Evolutionary conservation across 495 filamentous ascomycete genomes (phyloP), one percentile per base, ranked within the genome.

Genomic region (Annulohypoxylon nitens): DNA sequence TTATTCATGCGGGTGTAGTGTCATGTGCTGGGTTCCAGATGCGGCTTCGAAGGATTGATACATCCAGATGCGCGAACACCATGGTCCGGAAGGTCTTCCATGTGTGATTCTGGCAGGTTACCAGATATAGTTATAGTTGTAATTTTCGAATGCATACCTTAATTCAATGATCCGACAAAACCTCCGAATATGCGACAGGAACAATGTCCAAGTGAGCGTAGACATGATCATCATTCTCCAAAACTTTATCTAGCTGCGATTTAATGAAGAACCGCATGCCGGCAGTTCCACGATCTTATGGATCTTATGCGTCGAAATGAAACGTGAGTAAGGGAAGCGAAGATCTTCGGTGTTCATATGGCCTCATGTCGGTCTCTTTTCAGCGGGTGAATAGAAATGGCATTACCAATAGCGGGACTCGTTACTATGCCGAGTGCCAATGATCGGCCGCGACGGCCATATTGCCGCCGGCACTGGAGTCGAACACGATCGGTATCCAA

Each of bases 311-410:
- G 45, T 71, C 45, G 26, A 48, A 69, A 64, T 75, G 73, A 62
- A 71, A 75, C 69, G 48, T 66, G 34, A 61, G 64, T n/a, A 69
- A 59, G 58, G 64, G 39, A 25, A 59, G 53, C 33, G 33, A 63
- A 65, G 73, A 75, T 75, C 73, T 69, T 75, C 65, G 64, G 68
- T 48, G 61, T 69, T 75, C 73, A 75, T 75, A 72, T 72, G 73
- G 73, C 60, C 69, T 69, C 73, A 72, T 72, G 69, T 75, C 73
- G 73, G 73, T 30, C 65, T 41, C 72, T 69, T 74, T 74, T 66
- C 65, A 51, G 61, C 69, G 73, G 69, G 48, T 75, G 73, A 72
- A 69, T 69, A 30, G 67, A 37, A 54, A 47, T 39, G 47, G 60
- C 11, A 69, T 68, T 68, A 18, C 65, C 65, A 69, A 73, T 64